phyloP scores from a whole-genome alignment of 495 filamentous ascomycete species.

The Chlorociboria aeruginascens region DNA sequence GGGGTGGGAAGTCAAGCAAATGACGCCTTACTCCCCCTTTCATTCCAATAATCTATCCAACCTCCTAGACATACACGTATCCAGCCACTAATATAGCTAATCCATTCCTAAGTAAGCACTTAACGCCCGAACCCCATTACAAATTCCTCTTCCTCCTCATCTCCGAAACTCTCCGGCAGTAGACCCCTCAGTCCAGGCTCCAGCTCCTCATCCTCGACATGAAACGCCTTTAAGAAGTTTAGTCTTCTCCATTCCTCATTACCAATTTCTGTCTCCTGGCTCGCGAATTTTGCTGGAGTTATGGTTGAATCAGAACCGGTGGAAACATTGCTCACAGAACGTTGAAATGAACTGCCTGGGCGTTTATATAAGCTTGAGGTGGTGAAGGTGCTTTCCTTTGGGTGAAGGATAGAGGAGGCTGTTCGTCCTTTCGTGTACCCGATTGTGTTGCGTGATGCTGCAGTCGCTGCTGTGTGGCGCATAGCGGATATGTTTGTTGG shows the following conservation, averaged over 20 bases:
- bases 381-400: conserved; percentile 6
- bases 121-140: neutral
- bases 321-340: conserved; percentile 26
- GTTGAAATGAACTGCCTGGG: conserved; percentile 4
- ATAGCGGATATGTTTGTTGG: conserved; percentile 32
- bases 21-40: no score
- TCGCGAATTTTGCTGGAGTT: conserved; percentile 33
- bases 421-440: conserved; percentile 69
- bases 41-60: neutral
- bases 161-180: conserved; percentile 10
- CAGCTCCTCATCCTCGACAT: conserved; percentile 18
- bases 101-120: no score
- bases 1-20: no score
- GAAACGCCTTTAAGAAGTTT: conserved; percentile 13
- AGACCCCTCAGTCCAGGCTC: conserved; percentile 15
- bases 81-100: no score
- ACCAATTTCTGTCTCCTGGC: conserved; percentile 15
- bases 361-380: no score
- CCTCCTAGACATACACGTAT: neutral
- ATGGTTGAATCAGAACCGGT: conserved; percentile 35
- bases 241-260: conserved; percentile 11
- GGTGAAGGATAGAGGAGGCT: conserved; percentile 35
- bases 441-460: conserved; percentile 62
- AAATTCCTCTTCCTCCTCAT: conserved; percentile 13
- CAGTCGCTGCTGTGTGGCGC: conserved; percentile 47